Evolutionary conservation across 192 early-diverging fungal species (phyloP), one percentile per base, ranked within the genome.

Genomic region (Podochytrium sp.): DNA sequence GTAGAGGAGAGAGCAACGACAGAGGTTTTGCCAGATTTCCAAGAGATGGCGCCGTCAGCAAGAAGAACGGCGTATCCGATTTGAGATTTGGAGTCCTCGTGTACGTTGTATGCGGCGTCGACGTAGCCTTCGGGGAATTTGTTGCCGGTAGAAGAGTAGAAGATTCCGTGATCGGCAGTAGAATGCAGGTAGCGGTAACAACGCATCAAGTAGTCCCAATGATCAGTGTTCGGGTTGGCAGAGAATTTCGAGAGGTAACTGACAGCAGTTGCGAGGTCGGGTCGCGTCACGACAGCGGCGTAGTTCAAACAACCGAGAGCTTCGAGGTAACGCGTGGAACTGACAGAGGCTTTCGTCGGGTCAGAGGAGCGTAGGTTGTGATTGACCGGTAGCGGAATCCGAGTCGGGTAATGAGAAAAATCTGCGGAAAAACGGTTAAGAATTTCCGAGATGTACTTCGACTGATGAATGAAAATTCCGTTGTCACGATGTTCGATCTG

Each of bases 61-160:
- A 63, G 27, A 6, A 39, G 29, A 40, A 40, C 60, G 14, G 38
- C 16, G 2, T 63, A 63, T 27, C 60, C 37, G 7, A 63, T 2
- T 63, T 63, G 60, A 1, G 38, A 63, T 38, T 63, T 63, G 1
- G 60, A 14, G 0, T 38, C 39, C 16, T 14, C 7, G 39, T 63
- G 60, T 18, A 63, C 39, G 2, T 63, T 63, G 37, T 63, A 63
- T 2, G 60, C 60, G 27, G 60, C 60, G 38, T 63, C 60, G 38
- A 35, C 60, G 27, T 25, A 40, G 0, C 37, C 33, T 1, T 34
- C 20, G 27, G 60, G 60, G 0, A 16, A 39, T 20, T 2, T 2
- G 60, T 38, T 63, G 32, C 60, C 60, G 38, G 33, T n/a, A 18
- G 1, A 18, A 37, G 39, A 63, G 27, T 63, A 63, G 1, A 38